Percentiles rank a stretch among this genome's conserved stretches.
phyloP scores from a whole-genome alignment of 2,329 filamentous ascomycete species.

The Claviceps citrina region DNA sequence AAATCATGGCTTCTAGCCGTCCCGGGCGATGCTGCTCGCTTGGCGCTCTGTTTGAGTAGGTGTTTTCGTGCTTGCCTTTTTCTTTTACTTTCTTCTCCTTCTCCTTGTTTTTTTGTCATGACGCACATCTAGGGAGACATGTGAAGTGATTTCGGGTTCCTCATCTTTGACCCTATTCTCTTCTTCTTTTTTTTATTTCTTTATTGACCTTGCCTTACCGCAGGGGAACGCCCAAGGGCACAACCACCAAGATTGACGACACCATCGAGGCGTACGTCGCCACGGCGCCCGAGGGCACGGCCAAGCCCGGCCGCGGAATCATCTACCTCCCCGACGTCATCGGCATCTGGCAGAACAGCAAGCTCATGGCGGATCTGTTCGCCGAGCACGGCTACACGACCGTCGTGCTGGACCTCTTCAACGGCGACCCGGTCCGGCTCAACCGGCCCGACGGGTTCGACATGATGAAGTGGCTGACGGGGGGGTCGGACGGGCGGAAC shows the following conservation, averaged over 20 bases:
- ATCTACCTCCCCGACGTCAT: slow-evolving; percentile 24
- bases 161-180: too few relatives aligned
- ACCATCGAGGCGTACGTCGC: slow-evolving; percentile 36
- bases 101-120: too few relatives aligned
- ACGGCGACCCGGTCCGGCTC: slow-evolving; percentile 18
- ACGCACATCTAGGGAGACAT: too few relatives aligned
- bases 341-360: slow-evolving; percentile 25
- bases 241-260: slow-evolving; percentile 26
- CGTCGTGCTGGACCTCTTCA: slow-evolving; percentile 23
- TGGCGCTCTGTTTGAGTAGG: slow-evolving; percentile 39
- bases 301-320: slow-evolving; percentile 16
- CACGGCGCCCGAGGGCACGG: slow-evolving; percentile 20
- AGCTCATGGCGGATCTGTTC: slow-evolving; percentile 26
- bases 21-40: slow-evolving; percentile 37
- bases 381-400: slow-evolving; percentile 25
- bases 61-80: slow-evolving; percentile 5
- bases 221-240: slow-evolving; percentile 34
- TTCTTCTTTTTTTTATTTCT: too few relatives aligned
- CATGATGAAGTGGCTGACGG: slow-evolving; percentile 18
- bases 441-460: slow-evolving; percentile 16
- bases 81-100: background rate
- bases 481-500: slow-evolving; percentile 32
- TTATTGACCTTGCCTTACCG: too few relatives aligned
- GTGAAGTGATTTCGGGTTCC: too few relatives aligned
- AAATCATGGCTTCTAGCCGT: slow-evolving; percentile 36